These are phyloP conservation scores for Graphiopsis chlorocephala DNA, from an alignment of 2,329 filamentous ascomycete genomes.

Conservation along the genomic window DNA sequence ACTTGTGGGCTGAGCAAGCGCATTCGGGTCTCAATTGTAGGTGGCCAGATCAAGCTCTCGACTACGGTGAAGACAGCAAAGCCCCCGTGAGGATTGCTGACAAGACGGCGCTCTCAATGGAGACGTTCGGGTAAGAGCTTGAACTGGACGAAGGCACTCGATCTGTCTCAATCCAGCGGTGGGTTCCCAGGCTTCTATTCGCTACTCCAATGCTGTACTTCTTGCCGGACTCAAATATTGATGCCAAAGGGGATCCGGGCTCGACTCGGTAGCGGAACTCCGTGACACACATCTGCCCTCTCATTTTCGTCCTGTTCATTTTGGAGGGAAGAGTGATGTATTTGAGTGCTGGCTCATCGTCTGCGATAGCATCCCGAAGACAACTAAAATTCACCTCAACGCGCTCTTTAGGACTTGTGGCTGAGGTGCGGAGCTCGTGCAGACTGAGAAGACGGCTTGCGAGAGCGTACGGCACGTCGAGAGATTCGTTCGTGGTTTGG, in stretches of 20 bases:
- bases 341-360: not conserved
- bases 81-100: conserved; percentile 19
- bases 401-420: not conserved
- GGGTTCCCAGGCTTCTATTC: conserved; percentile 17
- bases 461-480: conserved; percentile 23
- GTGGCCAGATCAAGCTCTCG: conserved; percentile 18
- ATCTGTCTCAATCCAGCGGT: conserved; percentile 15
- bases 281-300: not conserved
- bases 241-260: conserved; percentile 15
- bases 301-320: not conserved
- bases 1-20: not conserved
- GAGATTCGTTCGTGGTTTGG: conserved; percentile 14
- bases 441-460: conserved; percentile 19
- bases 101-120: conserved; percentile 10
- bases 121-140: too few species aligned
- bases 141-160: not conserved
- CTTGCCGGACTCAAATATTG: conserved; percentile 18
- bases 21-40: conserved; percentile 18
- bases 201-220: conserved; percentile 19
- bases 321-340: not conserved
- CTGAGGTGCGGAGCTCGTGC: conserved; percentile 1
- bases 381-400: not conserved
- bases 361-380: not conserved
- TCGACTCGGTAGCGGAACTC: conserved; percentile 18
- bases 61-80: conserved; percentile 18